phyloP scores from a whole-genome alignment of 495 filamentous ascomycete species.

The Aspergillus diversus region DNA sequence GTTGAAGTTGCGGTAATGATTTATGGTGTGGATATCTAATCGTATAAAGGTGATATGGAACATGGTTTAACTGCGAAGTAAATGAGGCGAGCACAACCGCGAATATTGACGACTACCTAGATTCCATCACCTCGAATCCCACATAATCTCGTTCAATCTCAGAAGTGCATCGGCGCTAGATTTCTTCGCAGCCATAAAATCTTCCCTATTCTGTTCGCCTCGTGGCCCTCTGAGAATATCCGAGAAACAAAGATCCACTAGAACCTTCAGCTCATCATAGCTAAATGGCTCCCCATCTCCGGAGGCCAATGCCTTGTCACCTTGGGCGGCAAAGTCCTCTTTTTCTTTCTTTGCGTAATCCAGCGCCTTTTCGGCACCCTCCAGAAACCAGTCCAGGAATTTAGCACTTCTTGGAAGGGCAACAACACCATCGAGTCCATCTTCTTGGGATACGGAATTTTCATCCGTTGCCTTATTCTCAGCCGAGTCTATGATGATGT shows the following conservation, averaged over 20 bases:
- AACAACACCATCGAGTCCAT: slow-evolving; percentile 52
- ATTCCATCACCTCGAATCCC: slow-evolving; percentile 54
- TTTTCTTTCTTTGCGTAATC: slow-evolving; percentile 63
- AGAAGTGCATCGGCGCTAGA: slow-evolving; percentile 75
- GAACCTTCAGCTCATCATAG: slow-evolving; percentile 80
- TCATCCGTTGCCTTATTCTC: slow-evolving; percentile 16
- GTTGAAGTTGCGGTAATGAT: background rate
- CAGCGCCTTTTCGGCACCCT: slow-evolving; percentile 72
- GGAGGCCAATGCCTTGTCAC: slow-evolving; percentile 40
- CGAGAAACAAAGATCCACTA: slow-evolving; percentile 85
- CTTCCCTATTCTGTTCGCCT: slow-evolving; percentile 70
- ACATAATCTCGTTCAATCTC: slow-evolving; percentile 79
- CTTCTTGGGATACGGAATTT: slow-evolving; percentile 16
- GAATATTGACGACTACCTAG: background rate
- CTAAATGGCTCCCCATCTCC: slow-evolving; percentile 60
- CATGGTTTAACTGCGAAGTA: background rate
- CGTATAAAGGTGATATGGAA: background rate
- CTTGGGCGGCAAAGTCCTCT: slow-evolving; percentile 41
- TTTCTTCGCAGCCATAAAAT: slow-evolving; percentile 71
- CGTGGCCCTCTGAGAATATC: slow-evolving; percentile 63
- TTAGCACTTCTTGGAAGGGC: slow-evolving; percentile 69
- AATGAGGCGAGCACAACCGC: background rate
- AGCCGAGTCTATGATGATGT: slow-evolving; percentile 60
- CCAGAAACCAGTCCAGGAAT: slow-evolving; percentile 80
- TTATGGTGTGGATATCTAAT: background rate